Base-by-base conservation (phyloP, 1,284 basidiomycete genomes). In the Ustanciosporium gigantosporum region DNA sequence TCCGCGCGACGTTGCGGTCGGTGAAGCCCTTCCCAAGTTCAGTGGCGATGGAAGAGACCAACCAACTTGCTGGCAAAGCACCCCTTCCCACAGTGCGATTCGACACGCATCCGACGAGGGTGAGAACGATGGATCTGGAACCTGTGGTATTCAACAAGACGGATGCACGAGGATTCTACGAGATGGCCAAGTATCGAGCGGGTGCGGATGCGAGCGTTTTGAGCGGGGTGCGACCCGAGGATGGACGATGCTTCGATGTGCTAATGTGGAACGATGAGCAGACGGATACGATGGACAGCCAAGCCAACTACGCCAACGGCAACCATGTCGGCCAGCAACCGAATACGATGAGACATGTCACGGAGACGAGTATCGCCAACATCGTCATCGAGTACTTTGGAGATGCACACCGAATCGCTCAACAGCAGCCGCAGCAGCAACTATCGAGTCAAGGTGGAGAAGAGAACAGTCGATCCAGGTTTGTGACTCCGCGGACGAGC, bases 61-160 rank as follows among this genome's bases (percentile, higher is more conserved):
- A 14, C 35, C 22, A 23, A 13, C 22, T 23, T 15, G 38, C 38
- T 3, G 38, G 24, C 4, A 24, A 23, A 8, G 44, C 45, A 9
- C 35, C 29, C 8, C 25, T 41, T 13, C 61, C 61, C 9, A 43
- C 41, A 16, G 61, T 59, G 29, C 50, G 61, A 3, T 21, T 58
- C 21, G 61, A 65, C 24, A 27, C 25, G 14, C 32, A 31, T 38
- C 55, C 61, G 11, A 65, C 61, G 23, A 36, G 55, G 11, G 55
- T 65, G 17, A 36, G 61, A 1, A 58, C 46, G 20, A 35, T 59
- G 50, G 55, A 59, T 14, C 35, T 65, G 43, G 61, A 65, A 31
- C 61, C 61, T 24, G n/a, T 65, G 5, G 55, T 59, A 27, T 59
- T 65, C 41, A 65, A 65, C 61, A 65, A 65, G 55, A 65, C 61